phyloP scores from a whole-genome alignment of 164 flowering plant genomes.

The Macadamia tetraphylla region DNA sequence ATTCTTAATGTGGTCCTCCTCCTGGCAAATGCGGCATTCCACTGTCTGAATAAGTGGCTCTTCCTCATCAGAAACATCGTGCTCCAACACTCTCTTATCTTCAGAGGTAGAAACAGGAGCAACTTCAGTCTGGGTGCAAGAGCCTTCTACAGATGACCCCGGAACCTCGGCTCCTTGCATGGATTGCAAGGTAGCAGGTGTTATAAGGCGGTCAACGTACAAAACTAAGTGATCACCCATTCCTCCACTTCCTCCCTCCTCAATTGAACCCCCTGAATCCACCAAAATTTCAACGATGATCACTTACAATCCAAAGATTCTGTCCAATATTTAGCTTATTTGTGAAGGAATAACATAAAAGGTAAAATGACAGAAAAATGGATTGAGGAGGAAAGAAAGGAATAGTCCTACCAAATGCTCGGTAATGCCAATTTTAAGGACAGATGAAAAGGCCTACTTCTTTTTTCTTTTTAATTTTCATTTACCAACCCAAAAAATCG shows the following conservation, averaged over 20 bases:
- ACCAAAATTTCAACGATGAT: not conserved
- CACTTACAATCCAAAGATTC: not conserved
- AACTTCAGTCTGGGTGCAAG: constrained; percentile 13
- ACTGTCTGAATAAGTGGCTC: constrained; percentile 43
- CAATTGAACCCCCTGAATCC: not conserved
- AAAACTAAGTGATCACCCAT: constrained; percentile 60
- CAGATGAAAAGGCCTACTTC: no score
- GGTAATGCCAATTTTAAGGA: no score
- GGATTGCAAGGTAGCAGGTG: constrained; percentile 34
- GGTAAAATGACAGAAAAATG: no score
- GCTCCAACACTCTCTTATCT: constrained; percentile 18
- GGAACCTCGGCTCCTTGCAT: constrained; percentile 23
- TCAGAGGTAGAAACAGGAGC: constrained; percentile 16
- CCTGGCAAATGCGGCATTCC: constrained; percentile 80
- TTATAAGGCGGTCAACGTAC: constrained; percentile 42
- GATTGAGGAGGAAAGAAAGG: no score
- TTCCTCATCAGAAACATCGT: constrained; percentile 28
- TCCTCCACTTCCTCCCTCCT: constrained; percentile 13
- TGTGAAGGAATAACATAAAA: no score
- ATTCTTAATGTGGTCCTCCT: constrained; percentile 50
- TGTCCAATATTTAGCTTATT: not conserved
- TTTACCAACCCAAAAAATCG: no score
- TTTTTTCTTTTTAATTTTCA: no score
- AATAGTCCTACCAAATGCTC: no score
- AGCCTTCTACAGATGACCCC: constrained; percentile 29